These are phyloP conservation scores for Brachypodium distachyon DNA, from an alignment of 202 grass and related monocot genomes.

Conservation along the genomic window DNA sequence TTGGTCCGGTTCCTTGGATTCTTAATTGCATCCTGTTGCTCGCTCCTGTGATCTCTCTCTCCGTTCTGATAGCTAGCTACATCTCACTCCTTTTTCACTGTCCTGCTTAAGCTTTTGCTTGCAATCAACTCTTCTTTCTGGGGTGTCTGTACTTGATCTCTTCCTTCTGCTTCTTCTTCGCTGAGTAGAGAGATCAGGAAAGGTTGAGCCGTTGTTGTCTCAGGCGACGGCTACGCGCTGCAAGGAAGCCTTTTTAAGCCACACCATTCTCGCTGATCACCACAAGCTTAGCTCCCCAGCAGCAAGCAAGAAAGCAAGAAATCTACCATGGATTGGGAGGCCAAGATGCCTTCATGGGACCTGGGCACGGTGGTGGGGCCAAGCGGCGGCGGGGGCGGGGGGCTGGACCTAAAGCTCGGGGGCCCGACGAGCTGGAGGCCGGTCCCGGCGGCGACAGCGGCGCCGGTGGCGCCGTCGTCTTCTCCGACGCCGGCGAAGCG, in stretches of 20 bases:
- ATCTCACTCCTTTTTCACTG: not conserved
- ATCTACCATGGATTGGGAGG: constrained; percentile 43
- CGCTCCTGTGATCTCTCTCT: constrained; percentile 7
- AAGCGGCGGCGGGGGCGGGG: not conserved
- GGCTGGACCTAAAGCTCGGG: constrained; percentile 60
- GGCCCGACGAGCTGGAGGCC: constrained; percentile 40
- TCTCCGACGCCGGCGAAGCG: constrained; percentile 6
- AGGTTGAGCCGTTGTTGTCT: not conserved
- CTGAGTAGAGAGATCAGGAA: not conserved
- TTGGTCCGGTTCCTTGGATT: constrained; percentile 2
- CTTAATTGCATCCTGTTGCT: constrained; percentile 35
- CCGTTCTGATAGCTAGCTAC: not conserved
- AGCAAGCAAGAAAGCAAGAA: not conserved
- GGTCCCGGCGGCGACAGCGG: not conserved
- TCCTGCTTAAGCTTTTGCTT: constrained; percentile 24
- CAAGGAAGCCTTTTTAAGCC: not conserved
- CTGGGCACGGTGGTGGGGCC: constrained; percentile 47
- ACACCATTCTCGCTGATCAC: not conserved
- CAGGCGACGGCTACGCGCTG: not conserved
- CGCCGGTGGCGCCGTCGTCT: not conserved
- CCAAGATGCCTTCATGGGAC: constrained; percentile 52
- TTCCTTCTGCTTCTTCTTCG: not conserved
- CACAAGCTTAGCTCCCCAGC: not conserved
- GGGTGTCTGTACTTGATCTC: not conserved
- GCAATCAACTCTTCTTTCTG: constrained; percentile 30